Evolutionary conservation across 495 filamentous ascomycete species (phyloP).

Genomic region (Talaromyces nanjingensis): DNA sequence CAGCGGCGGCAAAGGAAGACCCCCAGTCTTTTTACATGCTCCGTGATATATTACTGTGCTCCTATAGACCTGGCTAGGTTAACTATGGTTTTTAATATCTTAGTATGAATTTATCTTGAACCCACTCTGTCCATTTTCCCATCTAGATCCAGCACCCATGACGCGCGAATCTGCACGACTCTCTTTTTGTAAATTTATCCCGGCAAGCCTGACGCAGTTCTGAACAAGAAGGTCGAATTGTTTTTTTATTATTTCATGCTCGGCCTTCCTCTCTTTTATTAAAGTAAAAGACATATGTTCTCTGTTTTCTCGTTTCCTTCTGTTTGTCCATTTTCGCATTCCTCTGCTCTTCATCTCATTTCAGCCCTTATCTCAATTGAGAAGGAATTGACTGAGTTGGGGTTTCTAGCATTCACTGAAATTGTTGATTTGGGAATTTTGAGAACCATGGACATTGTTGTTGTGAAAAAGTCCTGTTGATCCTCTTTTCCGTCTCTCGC

Average conservation of each 20-base stretch:
- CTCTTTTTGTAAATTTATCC: slow-evolving; percentile 16
- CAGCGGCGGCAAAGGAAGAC: neutral
- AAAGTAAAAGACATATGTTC: slow-evolving; percentile 7
- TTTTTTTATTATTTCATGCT: slow-evolving; percentile 3
- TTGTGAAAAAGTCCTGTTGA: neutral
- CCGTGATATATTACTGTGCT: neutral
- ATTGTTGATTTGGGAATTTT: neutral
- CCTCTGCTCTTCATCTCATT: slow-evolving; percentile 1
- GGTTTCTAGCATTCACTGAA: neutral
- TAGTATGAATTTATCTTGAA: neutral
- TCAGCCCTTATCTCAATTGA: neutral
- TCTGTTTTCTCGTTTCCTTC: slow-evolving; percentile 8
- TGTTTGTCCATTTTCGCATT: slow-evolving; percentile 13
- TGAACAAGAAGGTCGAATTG: slow-evolving; percentile 12
- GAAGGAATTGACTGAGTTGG: neutral
- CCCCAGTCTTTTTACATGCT: slow-evolving; percentile 3
- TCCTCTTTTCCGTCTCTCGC: neutral
- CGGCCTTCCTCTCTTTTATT: slow-evolving; percentile 4
- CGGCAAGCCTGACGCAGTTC: slow-evolving; percentile 3
- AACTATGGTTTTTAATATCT: neutral
- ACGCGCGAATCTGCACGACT: slow-evolving; percentile 29
- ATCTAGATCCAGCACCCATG: slow-evolving; percentile 32
- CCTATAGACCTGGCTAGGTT: neutral
- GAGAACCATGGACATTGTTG: neutral
- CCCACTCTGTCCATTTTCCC: slow-evolving; percentile 14